A percentile compares a stretch with the other conserved stretches of the same genome.
Evolutionary conservation across 1,284 basidiomycete genomes (phyloP).

Genomic region (Porodaedalea pini): DNA sequence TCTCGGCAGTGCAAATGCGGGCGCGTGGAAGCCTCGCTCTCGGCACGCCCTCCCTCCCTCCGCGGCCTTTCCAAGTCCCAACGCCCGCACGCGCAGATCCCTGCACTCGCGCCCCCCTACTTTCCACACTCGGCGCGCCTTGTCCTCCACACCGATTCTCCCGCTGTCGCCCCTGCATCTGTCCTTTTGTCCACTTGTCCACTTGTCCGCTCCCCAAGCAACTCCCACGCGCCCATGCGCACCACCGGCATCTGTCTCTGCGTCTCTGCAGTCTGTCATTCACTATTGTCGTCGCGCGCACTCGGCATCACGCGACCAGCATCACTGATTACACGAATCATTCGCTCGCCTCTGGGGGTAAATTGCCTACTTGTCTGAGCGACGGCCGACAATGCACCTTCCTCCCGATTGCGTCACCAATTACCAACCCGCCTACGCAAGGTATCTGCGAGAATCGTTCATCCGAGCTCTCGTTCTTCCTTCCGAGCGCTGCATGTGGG

Average conservation of each 20-base stretch:
- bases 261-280: neutral
- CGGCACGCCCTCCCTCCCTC: neutral
- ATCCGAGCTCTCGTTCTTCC: neutral
- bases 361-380: neutral
- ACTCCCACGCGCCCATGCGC: slow-evolving; percentile 1
- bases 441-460: too few relatives aligned
- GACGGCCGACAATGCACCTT: neutral
- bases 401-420: neutral
- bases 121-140: neutral
- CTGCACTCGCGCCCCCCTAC: neutral
- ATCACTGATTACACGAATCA: too few relatives aligned
- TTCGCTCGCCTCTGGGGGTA: too few relatives aligned
- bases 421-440: too few relatives aligned
- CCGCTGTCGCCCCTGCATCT: neutral
- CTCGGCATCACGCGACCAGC: too few relatives aligned
- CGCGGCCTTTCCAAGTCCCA: neutral
- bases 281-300: too few relatives aligned
- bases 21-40: neutral
- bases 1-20: neutral
- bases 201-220: neutral
- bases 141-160: slow-evolving; percentile 4
- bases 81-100: neutral
- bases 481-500: too few relatives aligned
- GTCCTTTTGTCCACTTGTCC: neutral
- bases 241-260: neutral